Base-by-base conservation (phyloP, 495 filamentous ascomycete species). In the Penicillium manginii region DNA sequence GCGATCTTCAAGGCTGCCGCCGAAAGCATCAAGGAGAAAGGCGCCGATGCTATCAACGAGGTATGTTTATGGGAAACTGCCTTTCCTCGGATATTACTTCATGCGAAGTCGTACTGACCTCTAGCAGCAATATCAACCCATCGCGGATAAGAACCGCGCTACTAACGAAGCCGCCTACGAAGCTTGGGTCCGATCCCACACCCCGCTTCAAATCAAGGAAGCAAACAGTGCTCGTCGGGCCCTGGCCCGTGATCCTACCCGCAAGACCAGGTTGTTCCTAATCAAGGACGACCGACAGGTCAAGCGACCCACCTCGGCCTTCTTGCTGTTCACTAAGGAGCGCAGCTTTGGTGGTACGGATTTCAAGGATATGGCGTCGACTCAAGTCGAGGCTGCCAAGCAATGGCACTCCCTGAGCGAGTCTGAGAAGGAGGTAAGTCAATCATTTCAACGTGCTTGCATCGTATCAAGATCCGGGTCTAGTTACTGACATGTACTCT, bases 211-310 rank as follows among this genome's bases (percentile, higher is more conserved):
- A 58, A 89, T 92, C 52, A 62, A 72, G 39, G 59, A 74, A 2
- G 90, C 90, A 55, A 93, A 91, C 70, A 47, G 5, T 1, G 91
- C 90, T 18, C 88, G 91, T 40, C 52, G 17, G 1, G 14, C 17
- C 2, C 78, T 93, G 11, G 71, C 66, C 2, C 70, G 68, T 26
- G 50, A 73, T 4, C 50, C 15, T 15, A 37, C 18, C 26, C 26
- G 26, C 8, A 54, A 51, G 9, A 69, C 61, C 11, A 55, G 52
- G 15, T 53, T 43, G 62, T 4, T 1, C 2, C 43, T 33, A 6
- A 61, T 91, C 58, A 58, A 67, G 1, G 90, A 93, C 65, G 78
- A 84, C 10, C 83, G 91, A 14, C 58, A 73, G 22, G 84, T 87
- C 48, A 88, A 85, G 64, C 35, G 56, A 1, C 73, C 79, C 10